Evolutionary conservation across 2,329 filamentous ascomycete species (phyloP).

Genomic region (Alternaria infectoria): DNA sequence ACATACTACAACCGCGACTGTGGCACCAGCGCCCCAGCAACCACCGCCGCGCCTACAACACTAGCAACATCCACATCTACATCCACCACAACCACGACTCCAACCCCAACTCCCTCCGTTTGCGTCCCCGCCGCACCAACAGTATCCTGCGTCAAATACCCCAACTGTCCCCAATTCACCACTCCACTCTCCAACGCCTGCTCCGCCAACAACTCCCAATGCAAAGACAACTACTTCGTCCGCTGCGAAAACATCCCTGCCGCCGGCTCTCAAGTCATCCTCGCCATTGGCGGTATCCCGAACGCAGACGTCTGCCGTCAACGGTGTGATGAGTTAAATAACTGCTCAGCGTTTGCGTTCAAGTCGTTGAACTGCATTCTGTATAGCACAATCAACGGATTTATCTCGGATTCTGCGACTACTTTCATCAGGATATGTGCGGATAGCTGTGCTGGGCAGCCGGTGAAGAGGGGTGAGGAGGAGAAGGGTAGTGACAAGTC

Average conservation of each 20-base stretch:
- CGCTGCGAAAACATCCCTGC: neutral
- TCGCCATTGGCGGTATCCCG: neutral
- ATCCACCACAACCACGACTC: neutral
- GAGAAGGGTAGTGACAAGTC: neutral
- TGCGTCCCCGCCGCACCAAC: neutral
- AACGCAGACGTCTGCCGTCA: neutral
- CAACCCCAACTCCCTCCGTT: neutral
- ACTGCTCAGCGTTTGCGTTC: neutral
- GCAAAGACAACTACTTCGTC: slow-evolving; percentile 2
- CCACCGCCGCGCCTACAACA: neutral
- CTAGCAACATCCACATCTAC: neutral
- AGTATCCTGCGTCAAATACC: neutral
- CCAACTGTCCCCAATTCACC: neutral
- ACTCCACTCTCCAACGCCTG: neutral
- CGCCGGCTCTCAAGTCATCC: neutral
- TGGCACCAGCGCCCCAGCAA: neutral
- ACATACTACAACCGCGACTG: neutral
- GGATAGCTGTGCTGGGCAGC: neutral
- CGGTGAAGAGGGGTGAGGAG: neutral
- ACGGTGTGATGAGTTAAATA: neutral
- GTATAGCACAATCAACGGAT: neutral
- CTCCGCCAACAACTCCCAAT: neutral
- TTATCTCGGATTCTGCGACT: neutral
- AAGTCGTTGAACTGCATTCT: neutral
- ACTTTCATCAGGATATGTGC: neutral